Evolutionary conservation across 2,329 filamentous ascomycete genomes (phyloP).

Genomic region (Ophiostoma pallidulum): DNA sequence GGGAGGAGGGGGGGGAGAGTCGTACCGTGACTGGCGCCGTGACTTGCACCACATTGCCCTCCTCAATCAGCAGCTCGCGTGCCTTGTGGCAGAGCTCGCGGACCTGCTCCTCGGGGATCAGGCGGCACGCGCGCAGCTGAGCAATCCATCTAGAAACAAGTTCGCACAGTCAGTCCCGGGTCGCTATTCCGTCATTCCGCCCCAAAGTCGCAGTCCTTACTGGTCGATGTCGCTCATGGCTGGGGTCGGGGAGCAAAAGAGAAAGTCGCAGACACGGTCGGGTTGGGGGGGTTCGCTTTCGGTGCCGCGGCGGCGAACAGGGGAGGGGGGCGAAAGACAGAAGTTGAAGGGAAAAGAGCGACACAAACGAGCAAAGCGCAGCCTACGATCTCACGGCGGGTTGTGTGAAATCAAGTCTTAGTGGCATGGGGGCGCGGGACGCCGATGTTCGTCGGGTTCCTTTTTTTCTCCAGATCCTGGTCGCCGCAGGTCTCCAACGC

Average conservation of each 20-base stretch:
- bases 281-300: no score
- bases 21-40: slow-evolving; percentile 85
- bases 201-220: slow-evolving; percentile 43
- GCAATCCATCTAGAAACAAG: slow-evolving; percentile 92
- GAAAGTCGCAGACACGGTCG: no score
- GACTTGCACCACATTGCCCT: slow-evolving; percentile 93
- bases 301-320: no score
- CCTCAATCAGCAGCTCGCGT: slow-evolving; percentile 89
- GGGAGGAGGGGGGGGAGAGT: no score
- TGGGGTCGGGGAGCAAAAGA: neutral
- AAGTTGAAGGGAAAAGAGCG: neutral
- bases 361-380: neutral
- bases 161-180: neutral
- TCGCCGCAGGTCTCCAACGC: no score
- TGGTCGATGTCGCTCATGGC: slow-evolving; percentile 89
- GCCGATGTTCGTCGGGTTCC: no score
- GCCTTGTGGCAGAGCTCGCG: slow-evolving; percentile 97
- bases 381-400: no score
- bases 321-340: neutral
- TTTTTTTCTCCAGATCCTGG: no score
- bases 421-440: no score
- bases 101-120: slow-evolving; percentile 91
- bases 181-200: neutral
- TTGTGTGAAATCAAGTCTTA: no score
- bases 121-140: slow-evolving; percentile 88